Conservation (phyloP, 306 rosid genomes). For the Nissolia schottii region DNA sequence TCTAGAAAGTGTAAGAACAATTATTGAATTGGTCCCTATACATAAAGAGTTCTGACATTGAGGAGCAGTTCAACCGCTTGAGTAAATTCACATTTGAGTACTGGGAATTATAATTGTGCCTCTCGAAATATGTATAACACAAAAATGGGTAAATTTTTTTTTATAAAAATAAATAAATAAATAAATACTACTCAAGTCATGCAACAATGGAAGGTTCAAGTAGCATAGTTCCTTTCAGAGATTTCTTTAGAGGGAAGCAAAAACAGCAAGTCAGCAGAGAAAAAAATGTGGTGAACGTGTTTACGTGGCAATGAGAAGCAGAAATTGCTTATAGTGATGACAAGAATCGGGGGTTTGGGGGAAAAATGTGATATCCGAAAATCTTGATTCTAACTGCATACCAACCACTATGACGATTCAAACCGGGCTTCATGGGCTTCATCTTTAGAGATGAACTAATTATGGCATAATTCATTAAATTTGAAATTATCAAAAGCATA, state of each 20-base stretch:
- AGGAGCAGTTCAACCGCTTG: neutral
- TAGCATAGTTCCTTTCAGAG: neutral
- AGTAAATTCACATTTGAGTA: neutral
- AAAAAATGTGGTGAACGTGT: conserved; percentile 1
- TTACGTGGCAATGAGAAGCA: neutral
- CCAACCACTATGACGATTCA: conserved; percentile 23
- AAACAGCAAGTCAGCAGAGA: neutral
- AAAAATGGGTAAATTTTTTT: no score
- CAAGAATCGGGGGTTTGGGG: neutral
- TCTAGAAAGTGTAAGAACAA: neutral
- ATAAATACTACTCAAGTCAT: neutral
- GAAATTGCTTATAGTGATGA: neutral
- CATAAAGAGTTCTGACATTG: neutral
- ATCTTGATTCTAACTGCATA: conserved; percentile 29
- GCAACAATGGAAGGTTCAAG: neutral
- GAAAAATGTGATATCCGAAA: conserved; percentile 10
- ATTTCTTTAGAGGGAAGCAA: conserved; percentile 25
- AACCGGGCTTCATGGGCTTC: neutral
- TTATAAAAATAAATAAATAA: no score
- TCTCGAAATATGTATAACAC: neutral
- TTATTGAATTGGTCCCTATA: neutral
- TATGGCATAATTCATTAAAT: neutral
- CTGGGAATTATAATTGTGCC: neutral
- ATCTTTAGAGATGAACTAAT: neutral
- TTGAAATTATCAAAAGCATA: neutral